Conservation (phyloP, 768 basidiomycete genomes). For the Daedaleopsis sinensis region DNA sequence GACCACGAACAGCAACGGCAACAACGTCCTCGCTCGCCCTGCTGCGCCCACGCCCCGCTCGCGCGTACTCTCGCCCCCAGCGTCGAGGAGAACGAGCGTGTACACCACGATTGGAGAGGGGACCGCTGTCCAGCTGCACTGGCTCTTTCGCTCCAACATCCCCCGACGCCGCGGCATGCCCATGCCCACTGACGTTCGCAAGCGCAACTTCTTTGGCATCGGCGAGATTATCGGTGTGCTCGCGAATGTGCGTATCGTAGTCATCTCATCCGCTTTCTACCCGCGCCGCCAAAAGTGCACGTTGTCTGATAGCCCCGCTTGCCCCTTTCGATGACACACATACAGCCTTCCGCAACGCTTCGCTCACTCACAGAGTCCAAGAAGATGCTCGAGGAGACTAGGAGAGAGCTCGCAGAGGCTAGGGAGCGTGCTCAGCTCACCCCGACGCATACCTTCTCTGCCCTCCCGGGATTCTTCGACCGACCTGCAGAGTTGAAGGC, state of each 20-base stretch:
- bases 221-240: conserved; percentile 78
- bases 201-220: conserved; percentile 78
- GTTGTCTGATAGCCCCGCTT: conserved; percentile 16
- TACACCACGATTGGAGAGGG: conserved; percentile 24
- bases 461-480: conserved; percentile 73
- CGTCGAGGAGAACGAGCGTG: conserved; percentile 33
- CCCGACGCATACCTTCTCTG: conserved; percentile 77
- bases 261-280: conserved; percentile 8
- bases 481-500: conserved; percentile 67
- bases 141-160: conserved; percentile 77
- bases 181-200: conserved; percentile 62
- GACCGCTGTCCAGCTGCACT: conserved; percentile 49
- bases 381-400: conserved; percentile 75
- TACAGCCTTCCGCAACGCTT: conserved; percentile 76
- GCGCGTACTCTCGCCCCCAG: conserved; percentile 29
- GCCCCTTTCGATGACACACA: conserved; percentile 16
- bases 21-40: conserved; percentile 17
- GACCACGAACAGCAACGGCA: conserved; percentile 18
- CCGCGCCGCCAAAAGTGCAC: not conserved
- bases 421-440: conserved; percentile 67
- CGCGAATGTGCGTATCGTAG: conserved; percentile 57
- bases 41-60: conserved; percentile 21
- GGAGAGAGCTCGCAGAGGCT: conserved; percentile 71
- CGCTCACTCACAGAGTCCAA: conserved; percentile 80
- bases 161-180: conserved; percentile 62